Evolutionary conservation across 2,329 filamentous ascomycete genomes (phyloP).

Genomic region (Aspergillus hiratsukae): DNA sequence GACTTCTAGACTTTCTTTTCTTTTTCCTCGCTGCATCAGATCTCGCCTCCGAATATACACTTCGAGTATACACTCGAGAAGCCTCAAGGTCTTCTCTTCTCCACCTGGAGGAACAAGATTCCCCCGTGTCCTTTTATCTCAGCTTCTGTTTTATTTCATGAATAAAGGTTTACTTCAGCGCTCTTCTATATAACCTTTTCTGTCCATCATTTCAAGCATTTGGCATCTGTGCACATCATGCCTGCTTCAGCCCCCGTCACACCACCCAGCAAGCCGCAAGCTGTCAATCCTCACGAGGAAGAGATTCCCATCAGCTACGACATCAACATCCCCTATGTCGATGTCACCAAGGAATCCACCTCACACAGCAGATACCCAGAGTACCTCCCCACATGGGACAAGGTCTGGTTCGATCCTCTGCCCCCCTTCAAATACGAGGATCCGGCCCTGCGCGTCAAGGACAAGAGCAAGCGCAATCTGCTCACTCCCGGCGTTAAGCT

Average conservation of each 20-base stretch:
- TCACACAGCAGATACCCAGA: conserved; percentile 39
- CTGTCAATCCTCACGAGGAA: conserved; percentile 23
- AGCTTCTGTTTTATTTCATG: background rate
- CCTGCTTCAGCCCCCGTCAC: conserved; percentile 30
- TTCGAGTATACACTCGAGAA: background rate
- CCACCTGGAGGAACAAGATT: background rate
- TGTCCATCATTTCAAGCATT: background rate
- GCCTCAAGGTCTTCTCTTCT: background rate
- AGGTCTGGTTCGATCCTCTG: conserved; percentile 44
- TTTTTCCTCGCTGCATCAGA: conserved; percentile 1
- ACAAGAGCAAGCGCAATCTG: conserved; percentile 37
- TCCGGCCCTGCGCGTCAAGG: conserved; percentile 43
- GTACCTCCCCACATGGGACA: conserved; percentile 47
- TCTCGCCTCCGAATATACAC: background rate
- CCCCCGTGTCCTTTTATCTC: too few species aligned
- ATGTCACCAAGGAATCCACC: conserved; percentile 35
- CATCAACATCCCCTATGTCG: conserved; percentile 48
- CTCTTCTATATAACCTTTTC: background rate
- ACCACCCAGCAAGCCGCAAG: conserved; percentile 21
- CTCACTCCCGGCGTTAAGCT: conserved; percentile 27
- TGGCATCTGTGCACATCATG: too few species aligned
- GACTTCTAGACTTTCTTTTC: conserved; percentile 1
- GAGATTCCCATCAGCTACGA: conserved; percentile 41
- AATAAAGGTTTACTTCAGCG: background rate
- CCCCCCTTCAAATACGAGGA: conserved; percentile 43